These are phyloP conservation scores for Erodium trifolium DNA, from an alignment of 441 rosid genomes.

Conservation along the genomic window DNA sequence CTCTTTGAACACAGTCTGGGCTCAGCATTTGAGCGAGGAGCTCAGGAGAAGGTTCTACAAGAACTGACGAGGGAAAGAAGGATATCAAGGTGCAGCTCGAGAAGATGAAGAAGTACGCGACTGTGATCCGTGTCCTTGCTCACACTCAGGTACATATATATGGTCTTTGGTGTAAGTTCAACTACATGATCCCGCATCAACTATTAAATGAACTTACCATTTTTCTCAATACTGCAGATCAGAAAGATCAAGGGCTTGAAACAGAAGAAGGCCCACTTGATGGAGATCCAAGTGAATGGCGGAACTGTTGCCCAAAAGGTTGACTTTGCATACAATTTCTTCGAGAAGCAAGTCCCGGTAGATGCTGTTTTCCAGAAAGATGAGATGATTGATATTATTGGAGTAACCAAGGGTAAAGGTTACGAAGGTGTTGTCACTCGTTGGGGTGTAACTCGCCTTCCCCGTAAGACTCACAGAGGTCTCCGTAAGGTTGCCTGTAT, in stretches of 20 bases:
- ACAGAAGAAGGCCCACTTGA: constrained; percentile 83
- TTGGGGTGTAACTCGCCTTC: constrained; percentile 92
- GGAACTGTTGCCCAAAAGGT: constrained; percentile 74
- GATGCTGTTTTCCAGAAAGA: constrained; percentile 88
- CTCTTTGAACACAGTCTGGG: constrained; percentile 85
- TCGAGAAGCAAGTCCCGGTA: constrained; percentile 77
- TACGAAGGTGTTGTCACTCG: constrained; percentile 91
- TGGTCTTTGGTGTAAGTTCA: too few species aligned
- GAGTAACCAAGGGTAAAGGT: constrained; percentile 90
- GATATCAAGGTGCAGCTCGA: constrained; percentile 60
- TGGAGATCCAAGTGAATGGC: constrained; percentile 89
- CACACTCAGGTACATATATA: constrained; percentile 59
- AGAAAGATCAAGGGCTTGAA: constrained; percentile 89
- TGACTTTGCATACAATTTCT: constrained; percentile 70
- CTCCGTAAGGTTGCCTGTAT: constrained; percentile 93
- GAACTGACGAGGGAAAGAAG: constrained; percentile 59
- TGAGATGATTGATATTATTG: constrained; percentile 82
- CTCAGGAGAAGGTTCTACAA: constrained; percentile 53
- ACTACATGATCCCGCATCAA: too few species aligned
- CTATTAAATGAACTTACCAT: too few species aligned
- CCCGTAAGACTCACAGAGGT: constrained; percentile 92
- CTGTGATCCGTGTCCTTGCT: constrained; percentile 71
- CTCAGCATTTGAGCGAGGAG: constrained; percentile 87
- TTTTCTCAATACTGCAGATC: constrained; percentile 35
- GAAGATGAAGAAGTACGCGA: constrained; percentile 70